Percentiles rank a stretch among this genome's conserved stretches.
These are phyloP conservation scores for Vitis hybrid DNA, from an alignment of 177 flowering plant genomes.

Conservation along the genomic window DNA sequence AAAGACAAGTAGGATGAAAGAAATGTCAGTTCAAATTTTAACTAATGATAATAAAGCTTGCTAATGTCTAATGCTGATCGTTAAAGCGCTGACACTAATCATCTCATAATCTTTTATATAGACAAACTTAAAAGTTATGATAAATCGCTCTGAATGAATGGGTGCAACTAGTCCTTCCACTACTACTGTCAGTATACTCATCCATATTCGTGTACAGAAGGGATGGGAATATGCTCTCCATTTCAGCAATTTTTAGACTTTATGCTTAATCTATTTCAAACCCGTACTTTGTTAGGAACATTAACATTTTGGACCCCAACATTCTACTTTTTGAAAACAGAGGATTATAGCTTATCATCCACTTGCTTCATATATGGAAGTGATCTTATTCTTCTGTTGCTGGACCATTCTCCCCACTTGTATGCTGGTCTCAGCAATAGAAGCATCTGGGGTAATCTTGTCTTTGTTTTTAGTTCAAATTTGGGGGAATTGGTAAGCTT, in stretches of 20 bases:
- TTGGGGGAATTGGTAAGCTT: no score
- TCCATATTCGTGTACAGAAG: background rate
- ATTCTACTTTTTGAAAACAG: background rate
- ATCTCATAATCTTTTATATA: background rate
- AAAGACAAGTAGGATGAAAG: constrained; percentile 14
- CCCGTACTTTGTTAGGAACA: no score
- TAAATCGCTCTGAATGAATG: background rate
- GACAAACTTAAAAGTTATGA: no score
- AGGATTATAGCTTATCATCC: background rate
- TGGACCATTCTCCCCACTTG: background rate
- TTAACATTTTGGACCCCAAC: background rate
- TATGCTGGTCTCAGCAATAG: background rate
- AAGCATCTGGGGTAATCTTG: background rate
- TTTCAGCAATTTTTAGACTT: background rate
- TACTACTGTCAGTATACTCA: background rate
- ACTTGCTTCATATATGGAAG: background rate
- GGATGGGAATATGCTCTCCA: constrained; percentile 8
- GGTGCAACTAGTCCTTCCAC: constrained; percentile 1
- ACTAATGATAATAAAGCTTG: background rate
- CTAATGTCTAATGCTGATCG: no score
- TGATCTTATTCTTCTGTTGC: background rate
- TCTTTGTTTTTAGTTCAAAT: no score
- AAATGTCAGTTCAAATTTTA: constrained; percentile 6
- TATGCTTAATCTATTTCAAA: no score
- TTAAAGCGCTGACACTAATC: background rate